Evolutionary conservation across 192 early-diverging fungal genomes (phyloP), one percentile per base, ranked within the genome.

Genomic region (Piromyces finnis): DNA sequence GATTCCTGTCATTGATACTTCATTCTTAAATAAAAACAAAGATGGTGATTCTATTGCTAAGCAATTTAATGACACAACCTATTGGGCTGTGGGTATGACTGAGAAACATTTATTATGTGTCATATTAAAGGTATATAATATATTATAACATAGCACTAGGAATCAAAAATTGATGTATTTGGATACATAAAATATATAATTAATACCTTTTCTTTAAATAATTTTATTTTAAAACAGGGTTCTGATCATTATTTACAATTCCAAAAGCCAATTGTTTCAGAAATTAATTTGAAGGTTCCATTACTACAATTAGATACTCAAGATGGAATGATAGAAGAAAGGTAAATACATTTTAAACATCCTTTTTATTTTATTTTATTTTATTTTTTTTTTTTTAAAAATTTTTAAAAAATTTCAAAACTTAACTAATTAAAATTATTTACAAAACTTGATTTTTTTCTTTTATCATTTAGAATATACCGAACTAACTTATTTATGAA

Each of bases 61-160:
- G 12, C 77, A 82, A 7, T 82, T 85, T 18, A 85, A 83, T 78
- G 84, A 88, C 81, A 93, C 92, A 80, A 77, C 81, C 14, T 94
- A 94, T 83, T 98, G 97, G 97, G 93, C 95, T 4, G 90, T 97
- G 77, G 95, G 93, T 5, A 82, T 97, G 0, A 88, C 90, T 11
- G 92, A 90, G 35, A 84, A 85, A 36, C 83, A 91, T 80, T 85
- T 97, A 78, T 90, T 94, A 79, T 94, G 91, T 82, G 85, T 93
- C 39, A 88, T 91, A 13, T 92, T 91, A 84, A 91, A 90, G 83
- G 32, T 35, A 35, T 35, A 35, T 12, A 35, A 35, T 35, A 35
- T 35, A 35, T 35, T n/a, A n/a, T n/a, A n/a, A n/a, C n/a, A n/a
- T n/a, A n/a, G n/a, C n/a, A n/a, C n/a, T n/a, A n/a, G n/a, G n/a